phyloP scores from a whole-genome alignment of 2,329 filamentous ascomycete species.

The Neonectria neomacrospora region DNA sequence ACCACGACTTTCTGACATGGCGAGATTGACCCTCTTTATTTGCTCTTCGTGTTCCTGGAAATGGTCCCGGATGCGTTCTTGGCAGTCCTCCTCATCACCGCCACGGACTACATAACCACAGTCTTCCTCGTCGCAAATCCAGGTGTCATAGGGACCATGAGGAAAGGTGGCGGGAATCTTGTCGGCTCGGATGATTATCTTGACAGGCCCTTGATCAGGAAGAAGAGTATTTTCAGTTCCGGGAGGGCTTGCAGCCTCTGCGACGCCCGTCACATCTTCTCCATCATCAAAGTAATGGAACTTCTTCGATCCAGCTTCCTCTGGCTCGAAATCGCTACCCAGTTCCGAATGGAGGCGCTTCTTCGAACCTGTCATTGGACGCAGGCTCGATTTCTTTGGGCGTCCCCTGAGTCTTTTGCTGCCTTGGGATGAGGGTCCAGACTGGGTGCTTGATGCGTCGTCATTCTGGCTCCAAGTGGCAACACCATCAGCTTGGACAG shows the following conservation, averaged over 20 bases:
- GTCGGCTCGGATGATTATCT: slow-evolving; percentile 61
- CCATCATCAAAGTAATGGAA: slow-evolving; percentile 48
- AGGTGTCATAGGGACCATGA: slow-evolving; percentile 70
- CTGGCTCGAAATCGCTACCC: slow-evolving; percentile 53
- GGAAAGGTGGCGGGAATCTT: slow-evolving; percentile 60
- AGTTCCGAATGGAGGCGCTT: slow-evolving; percentile 57
- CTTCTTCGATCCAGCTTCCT: slow-evolving; percentile 49
- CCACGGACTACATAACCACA: slow-evolving; percentile 73
- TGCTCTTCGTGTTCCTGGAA: slow-evolving; percentile 69
- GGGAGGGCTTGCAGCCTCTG: slow-evolving; percentile 33
- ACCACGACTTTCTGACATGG: slow-evolving; percentile 67
- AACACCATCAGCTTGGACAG: slow-evolving; percentile 3
- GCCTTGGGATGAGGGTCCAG: slow-evolving; percentile 36
- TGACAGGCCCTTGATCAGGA: slow-evolving; percentile 46
- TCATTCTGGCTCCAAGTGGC: slow-evolving; percentile 23
- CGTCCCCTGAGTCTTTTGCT: slow-evolving; percentile 52
- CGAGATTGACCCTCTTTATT: slow-evolving; percentile 61
- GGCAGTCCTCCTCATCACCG: slow-evolving; percentile 66
- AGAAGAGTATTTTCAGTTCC: slow-evolving; percentile 35
- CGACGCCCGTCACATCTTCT: slow-evolving; percentile 50
- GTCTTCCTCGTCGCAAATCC: slow-evolving; percentile 72
- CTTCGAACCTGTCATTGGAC: slow-evolving; percentile 54
- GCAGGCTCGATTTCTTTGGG: slow-evolving; percentile 57
- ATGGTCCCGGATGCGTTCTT: slow-evolving; percentile 69
- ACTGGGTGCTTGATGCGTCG: slow-evolving; percentile 37